phyloP scores from a whole-genome alignment of 1,284 basidiomycete genomes.

The Malassezia sympodialis region DNA sequence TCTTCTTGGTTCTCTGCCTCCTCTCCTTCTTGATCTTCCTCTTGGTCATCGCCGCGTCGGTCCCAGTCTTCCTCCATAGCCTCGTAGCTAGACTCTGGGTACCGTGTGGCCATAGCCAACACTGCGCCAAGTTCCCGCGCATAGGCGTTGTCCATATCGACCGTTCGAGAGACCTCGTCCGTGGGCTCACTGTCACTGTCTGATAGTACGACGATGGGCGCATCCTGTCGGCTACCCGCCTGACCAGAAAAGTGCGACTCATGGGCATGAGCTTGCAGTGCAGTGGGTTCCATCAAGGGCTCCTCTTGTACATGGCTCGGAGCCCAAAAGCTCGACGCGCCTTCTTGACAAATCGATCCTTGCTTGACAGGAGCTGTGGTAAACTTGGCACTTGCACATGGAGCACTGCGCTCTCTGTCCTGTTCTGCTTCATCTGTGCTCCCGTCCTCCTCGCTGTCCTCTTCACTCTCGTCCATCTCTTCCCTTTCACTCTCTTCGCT shows the following conservation, averaged over 20 bases:
- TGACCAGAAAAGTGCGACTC: not conserved
- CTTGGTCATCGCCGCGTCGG: not conserved
- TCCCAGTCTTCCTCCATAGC: not conserved
- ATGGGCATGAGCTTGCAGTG: not conserved
- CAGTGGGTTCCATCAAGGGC: not conserved
- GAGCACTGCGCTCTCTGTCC: too few species aligned
- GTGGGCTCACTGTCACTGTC: not conserved
- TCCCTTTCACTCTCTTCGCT: too few species aligned
- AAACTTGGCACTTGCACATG: too few species aligned
- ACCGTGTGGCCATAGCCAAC: not conserved
- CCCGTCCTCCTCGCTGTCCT: not conserved
- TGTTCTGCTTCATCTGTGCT: not conserved
- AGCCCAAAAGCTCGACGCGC: not conserved
- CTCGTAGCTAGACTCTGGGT: not conserved
- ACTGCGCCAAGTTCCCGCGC: not conserved
- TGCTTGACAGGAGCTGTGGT: too few species aligned
- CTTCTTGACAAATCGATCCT: too few species aligned
- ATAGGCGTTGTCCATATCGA: not conserved
- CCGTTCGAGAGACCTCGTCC: not conserved
- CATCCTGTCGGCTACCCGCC: not conserved
- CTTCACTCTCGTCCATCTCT: not conserved
- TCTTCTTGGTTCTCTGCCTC: not conserved
- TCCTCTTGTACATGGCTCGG: not conserved
- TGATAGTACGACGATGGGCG: conserved; percentile 1
- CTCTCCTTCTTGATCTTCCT: not conserved